Conservation (phyloP, 1,139 yeast genomes). For the Lizanozyma gosingica region DNA sequence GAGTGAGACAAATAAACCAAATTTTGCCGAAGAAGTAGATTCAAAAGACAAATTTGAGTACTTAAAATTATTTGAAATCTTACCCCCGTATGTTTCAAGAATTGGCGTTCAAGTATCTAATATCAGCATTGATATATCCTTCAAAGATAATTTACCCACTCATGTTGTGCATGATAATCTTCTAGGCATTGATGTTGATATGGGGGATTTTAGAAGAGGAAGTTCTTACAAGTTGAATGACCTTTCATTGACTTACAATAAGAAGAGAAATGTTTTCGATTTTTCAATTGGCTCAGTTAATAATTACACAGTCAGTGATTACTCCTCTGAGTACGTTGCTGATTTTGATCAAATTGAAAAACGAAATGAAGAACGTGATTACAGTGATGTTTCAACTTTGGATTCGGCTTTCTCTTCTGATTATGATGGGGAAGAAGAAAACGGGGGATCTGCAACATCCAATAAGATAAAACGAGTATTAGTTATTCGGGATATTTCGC, state of each 20-base stretch:
- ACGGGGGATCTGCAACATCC: conserved; percentile 8
- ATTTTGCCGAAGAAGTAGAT: neutral
- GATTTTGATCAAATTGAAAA: conserved; percentile 26
- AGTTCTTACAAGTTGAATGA: conserved; percentile 22
- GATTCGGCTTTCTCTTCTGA: conserved; percentile 16
- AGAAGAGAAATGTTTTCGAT: conserved; percentile 13
- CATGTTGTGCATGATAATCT: conserved; percentile 18
- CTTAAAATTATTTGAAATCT: conserved; percentile 20
- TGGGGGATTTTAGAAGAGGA: conserved; percentile 34
- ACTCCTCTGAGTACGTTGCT: conserved; percentile 24
- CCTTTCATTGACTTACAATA: conserved; percentile 15
- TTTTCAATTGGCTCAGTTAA: conserved; percentile 10
- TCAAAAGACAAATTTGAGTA: conserved; percentile 4
- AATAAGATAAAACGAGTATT: conserved; percentile 29
- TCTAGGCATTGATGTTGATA: conserved; percentile 19
- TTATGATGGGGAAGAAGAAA: conserved; percentile 11
- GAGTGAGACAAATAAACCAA: no score
- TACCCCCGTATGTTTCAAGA: conserved; percentile 22
- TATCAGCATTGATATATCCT: conserved; percentile 27
- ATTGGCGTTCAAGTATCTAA: conserved; percentile 19
- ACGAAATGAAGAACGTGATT: conserved; percentile 14
- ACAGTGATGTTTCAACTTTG: conserved; percentile 29
- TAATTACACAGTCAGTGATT: conserved; percentile 33
- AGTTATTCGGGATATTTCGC: conserved; percentile 16
- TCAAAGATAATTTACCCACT: conserved; percentile 36